Evolutionary conservation across 2,329 filamentous ascomycete genomes (phyloP).

Genomic region (Didymella sp.): DNA sequence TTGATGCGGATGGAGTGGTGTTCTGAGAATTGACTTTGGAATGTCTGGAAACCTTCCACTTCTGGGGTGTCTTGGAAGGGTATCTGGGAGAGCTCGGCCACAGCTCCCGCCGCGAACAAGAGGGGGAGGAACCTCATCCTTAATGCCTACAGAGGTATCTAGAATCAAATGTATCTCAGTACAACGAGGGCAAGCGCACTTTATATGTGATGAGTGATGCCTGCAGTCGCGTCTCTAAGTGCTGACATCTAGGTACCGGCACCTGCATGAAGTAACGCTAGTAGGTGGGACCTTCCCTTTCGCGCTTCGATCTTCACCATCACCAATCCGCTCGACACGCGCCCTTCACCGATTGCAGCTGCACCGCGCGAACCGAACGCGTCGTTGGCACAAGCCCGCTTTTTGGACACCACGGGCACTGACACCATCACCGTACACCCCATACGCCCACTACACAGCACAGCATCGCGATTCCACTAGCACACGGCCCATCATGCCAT

Average conservation of each 20-base stretch:
- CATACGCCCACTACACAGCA: neutral
- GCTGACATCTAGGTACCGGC: conserved; percentile 7
- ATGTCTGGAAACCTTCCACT: conserved; percentile 40
- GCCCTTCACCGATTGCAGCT: neutral
- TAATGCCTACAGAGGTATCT: neutral
- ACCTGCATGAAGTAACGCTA: neutral
- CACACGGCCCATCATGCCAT: conserved; percentile 69
- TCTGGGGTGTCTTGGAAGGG: conserved; percentile 41
- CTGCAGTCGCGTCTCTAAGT: conserved; percentile 1
- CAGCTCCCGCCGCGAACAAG: conserved; percentile 10
- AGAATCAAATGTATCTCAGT: neutral
- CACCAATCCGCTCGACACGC: conserved; percentile 9
- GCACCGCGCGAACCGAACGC: conserved; percentile 4
- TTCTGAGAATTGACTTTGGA: conserved; percentile 41
- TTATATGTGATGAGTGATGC: conserved; percentile 5
- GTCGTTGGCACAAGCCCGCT: conserved; percentile 1
- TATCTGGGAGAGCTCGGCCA: conserved; percentile 32
- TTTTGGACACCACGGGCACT: conserved; percentile 2
- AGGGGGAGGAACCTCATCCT: conserved; percentile 7
- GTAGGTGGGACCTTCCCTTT: neutral
- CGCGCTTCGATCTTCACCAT: conserved; percentile 12
- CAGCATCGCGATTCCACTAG: conserved; percentile 3
- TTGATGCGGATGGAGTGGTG: conserved; percentile 46
- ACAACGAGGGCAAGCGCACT: neutral
- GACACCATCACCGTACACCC: neutral